Evolutionary conservation across 2,329 filamentous ascomycete species (phyloP).

Genomic region (Helotiales sp.): DNA sequence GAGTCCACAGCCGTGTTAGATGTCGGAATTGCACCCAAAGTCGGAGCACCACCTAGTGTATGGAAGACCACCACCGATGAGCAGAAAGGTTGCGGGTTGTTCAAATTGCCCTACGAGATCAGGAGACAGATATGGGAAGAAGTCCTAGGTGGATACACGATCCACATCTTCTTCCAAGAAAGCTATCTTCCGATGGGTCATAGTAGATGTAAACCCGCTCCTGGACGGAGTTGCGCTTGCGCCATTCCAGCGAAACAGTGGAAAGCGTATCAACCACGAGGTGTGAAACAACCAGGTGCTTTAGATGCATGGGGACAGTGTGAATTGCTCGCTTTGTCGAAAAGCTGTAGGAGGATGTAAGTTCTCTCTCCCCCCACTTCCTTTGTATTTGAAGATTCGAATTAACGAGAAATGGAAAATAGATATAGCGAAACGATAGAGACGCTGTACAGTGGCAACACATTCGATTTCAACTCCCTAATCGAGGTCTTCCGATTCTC

Average conservation of each 20-base stretch:
- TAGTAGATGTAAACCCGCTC: slow-evolving; percentile 6
- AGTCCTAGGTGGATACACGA: slow-evolving; percentile 9
- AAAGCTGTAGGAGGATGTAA: slow-evolving; percentile 20
- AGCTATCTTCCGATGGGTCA: slow-evolving; percentile 11
- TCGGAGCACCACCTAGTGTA: background rate
- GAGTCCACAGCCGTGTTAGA: background rate
- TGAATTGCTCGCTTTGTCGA: slow-evolving; percentile 11
- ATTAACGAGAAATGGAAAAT: background rate
- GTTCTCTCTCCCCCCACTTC: background rate
- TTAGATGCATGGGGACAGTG: slow-evolving; percentile 8
- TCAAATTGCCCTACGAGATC: slow-evolving; percentile 16
- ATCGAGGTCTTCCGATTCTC: slow-evolving; percentile 15
- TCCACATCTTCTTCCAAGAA: slow-evolving; percentile 17
- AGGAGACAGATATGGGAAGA: slow-evolving; percentile 18
- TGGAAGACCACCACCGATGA: background rate
- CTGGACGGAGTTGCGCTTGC: background rate
- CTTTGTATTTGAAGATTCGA: background rate
- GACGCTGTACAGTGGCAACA: slow-evolving; percentile 15
- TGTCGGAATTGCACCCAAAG: background rate
- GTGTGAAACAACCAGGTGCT: slow-evolving; percentile 8
- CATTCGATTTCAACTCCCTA: slow-evolving; percentile 17
- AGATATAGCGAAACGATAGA: slow-evolving; percentile 23
- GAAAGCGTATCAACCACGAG: background rate
- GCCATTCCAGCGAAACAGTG: background rate
- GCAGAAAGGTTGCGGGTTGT: slow-evolving; percentile 7